A percentile compares a stretch with the other conserved stretches of the same genome.
These are phyloP conservation scores for Tetradesmus obliquus DNA, from an alignment of 139 green algal genomes.

Conservation along the genomic window DNA sequence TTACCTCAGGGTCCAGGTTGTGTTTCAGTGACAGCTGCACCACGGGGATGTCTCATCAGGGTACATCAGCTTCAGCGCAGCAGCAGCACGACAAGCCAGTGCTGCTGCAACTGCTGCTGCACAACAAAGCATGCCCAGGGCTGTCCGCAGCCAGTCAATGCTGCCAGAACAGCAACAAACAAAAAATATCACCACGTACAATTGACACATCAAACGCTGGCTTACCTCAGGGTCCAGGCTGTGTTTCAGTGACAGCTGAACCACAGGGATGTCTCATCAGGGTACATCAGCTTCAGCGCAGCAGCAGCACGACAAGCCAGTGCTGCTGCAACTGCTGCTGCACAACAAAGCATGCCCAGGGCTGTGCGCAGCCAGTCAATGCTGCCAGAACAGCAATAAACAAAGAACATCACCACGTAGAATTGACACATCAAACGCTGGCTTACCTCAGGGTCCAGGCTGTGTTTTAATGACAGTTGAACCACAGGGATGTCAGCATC, in stretches of 20 bases:
- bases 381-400: background rate
- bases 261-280: slow-evolving; percentile 73
- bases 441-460: slow-evolving; percentile 57
- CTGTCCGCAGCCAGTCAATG: too few species aligned
- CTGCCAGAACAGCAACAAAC: too few species aligned
- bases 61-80: slow-evolving; percentile 51
- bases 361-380: background rate
- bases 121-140: too few species aligned
- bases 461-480: slow-evolving; percentile 66
- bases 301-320: background rate
- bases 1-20: slow-evolving; percentile 55
- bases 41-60: slow-evolving; percentile 75
- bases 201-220: too few species aligned
- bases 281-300: slow-evolving; percentile 49
- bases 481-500: slow-evolving; percentile 76
- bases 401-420: too few species aligned
- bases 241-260: slow-evolving; percentile 71
- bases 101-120: too few species aligned
- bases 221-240: slow-evolving; percentile 58
- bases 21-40: slow-evolving; percentile 72
- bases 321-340: background rate
- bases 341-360: too few species aligned
- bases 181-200: too few species aligned
- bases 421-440: too few species aligned
- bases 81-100: too few species aligned